Evolutionary conservation across 2,329 filamentous ascomycete species (phyloP).

Genomic region (Penicillium brevicompactum): DNA sequence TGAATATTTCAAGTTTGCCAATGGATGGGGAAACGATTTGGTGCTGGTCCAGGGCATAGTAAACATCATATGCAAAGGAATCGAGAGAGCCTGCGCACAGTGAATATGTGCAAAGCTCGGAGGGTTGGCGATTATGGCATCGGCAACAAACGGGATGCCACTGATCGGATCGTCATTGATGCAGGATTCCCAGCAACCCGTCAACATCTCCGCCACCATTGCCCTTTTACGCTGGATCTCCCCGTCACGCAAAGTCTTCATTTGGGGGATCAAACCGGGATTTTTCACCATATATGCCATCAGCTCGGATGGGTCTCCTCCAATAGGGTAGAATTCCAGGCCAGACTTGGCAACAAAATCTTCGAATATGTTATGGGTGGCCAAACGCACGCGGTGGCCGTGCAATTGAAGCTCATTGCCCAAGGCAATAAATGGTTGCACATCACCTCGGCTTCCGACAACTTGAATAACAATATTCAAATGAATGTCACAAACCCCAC

Average conservation of each 20-base stretch:
- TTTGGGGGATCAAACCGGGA: conserved; percentile 47
- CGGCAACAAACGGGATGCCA: conserved; percentile 48
- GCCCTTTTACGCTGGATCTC: conserved; percentile 19
- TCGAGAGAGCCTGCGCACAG: conserved; percentile 49
- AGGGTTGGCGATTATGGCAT: conserved; percentile 55
- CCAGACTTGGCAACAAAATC: conserved; percentile 55
- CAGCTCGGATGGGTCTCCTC: conserved; percentile 55
- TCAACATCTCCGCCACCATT: conserved; percentile 33
- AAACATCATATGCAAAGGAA: conserved; percentile 52
- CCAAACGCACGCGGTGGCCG: conserved; percentile 58
- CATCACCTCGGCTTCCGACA: conserved; percentile 58
- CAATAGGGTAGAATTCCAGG: conserved; percentile 60
- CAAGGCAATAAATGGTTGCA: conserved; percentile 61
- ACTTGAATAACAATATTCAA: conserved; percentile 59
- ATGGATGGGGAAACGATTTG: conserved; percentile 46
- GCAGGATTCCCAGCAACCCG: conserved; percentile 36
- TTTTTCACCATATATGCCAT: conserved; percentile 56
- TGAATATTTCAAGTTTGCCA: conserved; percentile 45
- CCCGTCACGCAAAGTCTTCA: conserved; percentile 32
- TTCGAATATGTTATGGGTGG: conserved; percentile 57
- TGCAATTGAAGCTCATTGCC: conserved; percentile 54
- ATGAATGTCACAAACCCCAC: conserved; percentile 7
- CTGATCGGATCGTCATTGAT: conserved; percentile 21
- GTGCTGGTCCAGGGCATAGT: conserved; percentile 52
- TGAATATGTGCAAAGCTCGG: conserved; percentile 52